Percentiles rank a stretch among this genome's conserved stretches.
Conservation (phyloP, 2,329 filamentous ascomycete species). For the Fusarium goolgardi region DNA sequence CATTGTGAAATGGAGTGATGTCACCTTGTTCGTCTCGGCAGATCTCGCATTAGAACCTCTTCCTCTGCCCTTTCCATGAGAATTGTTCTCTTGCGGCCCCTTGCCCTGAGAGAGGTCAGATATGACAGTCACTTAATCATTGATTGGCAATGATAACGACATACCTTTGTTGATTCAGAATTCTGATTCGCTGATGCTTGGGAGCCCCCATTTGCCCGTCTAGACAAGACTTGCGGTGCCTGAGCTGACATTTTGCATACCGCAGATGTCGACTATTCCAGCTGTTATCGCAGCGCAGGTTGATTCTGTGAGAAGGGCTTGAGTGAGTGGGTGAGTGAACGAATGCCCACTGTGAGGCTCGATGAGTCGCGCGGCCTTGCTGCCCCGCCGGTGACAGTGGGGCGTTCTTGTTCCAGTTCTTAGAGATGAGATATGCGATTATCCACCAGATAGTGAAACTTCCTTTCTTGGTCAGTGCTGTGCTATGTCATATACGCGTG, state of each 20-base stretch:
- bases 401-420: slow-evolving; percentile 21
- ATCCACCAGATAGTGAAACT: slow-evolving; percentile 39
- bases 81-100: slow-evolving; percentile 40
- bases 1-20: slow-evolving; percentile 6
- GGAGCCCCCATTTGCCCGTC: slow-evolving; percentile 51
- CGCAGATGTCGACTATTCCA: slow-evolving; percentile 24
- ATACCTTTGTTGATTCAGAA: slow-evolving; percentile 49
- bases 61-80: slow-evolving; percentile 42
- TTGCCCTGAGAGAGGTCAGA: slow-evolving; percentile 44
- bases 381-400: slow-evolving; percentile 47
- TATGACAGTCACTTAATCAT: slow-evolving; percentile 24
- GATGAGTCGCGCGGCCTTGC: slow-evolving; percentile 47
- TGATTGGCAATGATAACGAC: slow-evolving; percentile 14
- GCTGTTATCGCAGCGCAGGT: slow-evolving; percentile 32
- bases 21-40: slow-evolving; percentile 48
- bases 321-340: slow-evolving; percentile 15
- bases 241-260: slow-evolving; percentile 54
- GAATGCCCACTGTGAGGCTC: slow-evolving; percentile 37
- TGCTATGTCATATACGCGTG: background rate
- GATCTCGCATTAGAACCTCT: slow-evolving; percentile 48
- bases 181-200: slow-evolving; percentile 42
- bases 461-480: slow-evolving; percentile 33
- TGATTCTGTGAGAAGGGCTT: slow-evolving; percentile 30
- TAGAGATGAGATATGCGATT: slow-evolving; percentile 48
- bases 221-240: slow-evolving; percentile 52